Conservation (phyloP, 2,329 filamentous ascomycete genomes). For the Talaromyces atroroseus region DNA sequence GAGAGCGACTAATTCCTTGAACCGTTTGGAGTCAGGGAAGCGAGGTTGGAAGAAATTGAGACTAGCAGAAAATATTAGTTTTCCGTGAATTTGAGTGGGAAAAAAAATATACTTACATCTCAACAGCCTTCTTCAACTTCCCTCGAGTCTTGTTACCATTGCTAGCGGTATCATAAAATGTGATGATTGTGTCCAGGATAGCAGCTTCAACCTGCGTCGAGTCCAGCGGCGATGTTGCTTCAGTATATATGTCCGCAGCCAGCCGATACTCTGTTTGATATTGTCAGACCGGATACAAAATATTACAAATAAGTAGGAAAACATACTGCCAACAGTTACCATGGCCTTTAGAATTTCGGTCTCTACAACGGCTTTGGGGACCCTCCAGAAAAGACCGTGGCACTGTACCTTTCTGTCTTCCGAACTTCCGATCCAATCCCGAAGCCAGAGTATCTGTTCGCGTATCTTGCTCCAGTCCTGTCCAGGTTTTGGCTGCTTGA, state of each 20-base stretch:
- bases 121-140: constrained; percentile 56
- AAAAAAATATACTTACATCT: constrained; percentile 45
- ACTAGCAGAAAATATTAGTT: constrained; percentile 18
- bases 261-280: constrained; percentile 33
- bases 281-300: background rate
- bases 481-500: constrained; percentile 39
- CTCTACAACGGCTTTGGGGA: constrained; percentile 48
- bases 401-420: constrained; percentile 28
- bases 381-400: constrained; percentile 44
- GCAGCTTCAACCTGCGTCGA: constrained; percentile 46
- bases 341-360: constrained; percentile 54
- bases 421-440: constrained; percentile 49
- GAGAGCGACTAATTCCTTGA: constrained; percentile 47
- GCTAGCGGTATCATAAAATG: constrained; percentile 59
- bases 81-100: background rate
- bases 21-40: constrained; percentile 35
- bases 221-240: constrained; percentile 33
- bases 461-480: constrained; percentile 47
- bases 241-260: constrained; percentile 38
- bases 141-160: constrained; percentile 60
- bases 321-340: constrained; percentile 42
- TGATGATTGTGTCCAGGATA: constrained; percentile 48
- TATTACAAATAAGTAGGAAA: background rate
- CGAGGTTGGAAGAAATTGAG: constrained; percentile 39
- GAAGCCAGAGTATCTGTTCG: constrained; percentile 54